phyloP scores from a whole-genome alignment of 2,329 filamentous ascomycete species.

The Fusarium succisae region DNA sequence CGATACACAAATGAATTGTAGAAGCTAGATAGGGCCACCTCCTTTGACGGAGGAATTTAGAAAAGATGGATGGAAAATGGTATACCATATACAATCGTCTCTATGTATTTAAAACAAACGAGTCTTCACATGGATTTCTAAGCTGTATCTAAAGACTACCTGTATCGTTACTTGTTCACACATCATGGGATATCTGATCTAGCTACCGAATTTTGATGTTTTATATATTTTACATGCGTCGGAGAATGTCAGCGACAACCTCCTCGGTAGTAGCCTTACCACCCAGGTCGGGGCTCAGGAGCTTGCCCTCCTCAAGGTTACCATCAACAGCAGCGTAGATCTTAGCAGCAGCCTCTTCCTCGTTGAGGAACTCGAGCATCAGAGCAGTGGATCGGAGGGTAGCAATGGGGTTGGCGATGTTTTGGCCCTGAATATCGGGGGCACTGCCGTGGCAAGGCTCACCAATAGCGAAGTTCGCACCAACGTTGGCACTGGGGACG shows the following conservation, averaged over 20 bases:
- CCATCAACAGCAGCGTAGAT: slow-evolving; percentile 94
- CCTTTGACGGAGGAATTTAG: slow-evolving; percentile 2
- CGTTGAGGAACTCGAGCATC: slow-evolving; percentile 95
- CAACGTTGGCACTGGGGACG: slow-evolving; percentile 94
- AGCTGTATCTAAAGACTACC: background rate
- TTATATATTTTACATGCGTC: slow-evolving; percentile 70
- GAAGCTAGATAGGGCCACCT: slow-evolving; percentile 2
- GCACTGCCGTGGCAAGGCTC: slow-evolving; percentile 98
- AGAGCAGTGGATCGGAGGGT: slow-evolving; percentile 89
- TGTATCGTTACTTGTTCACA: background rate
- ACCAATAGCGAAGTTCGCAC: slow-evolving; percentile 92
- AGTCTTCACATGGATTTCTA: background rate
- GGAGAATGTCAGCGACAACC: slow-evolving; percentile 87
- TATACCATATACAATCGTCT: slow-evolving; percentile 40
- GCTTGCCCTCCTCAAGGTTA: slow-evolving; percentile 83
- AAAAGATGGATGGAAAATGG: slow-evolving; percentile 22
- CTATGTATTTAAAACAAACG: slow-evolving; percentile 23
- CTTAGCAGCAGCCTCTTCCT: slow-evolving; percentile 84
- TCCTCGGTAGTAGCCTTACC: slow-evolving; percentile 86
- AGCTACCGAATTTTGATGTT: slow-evolving; percentile 10
- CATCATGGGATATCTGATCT: slow-evolving; percentile 4
- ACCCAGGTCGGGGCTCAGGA: slow-evolving; percentile 89
- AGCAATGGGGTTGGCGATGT: slow-evolving; percentile 95
- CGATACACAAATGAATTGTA: slow-evolving; percentile 28
- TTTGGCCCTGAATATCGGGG: slow-evolving; percentile 92